Base-by-base conservation (phyloP, 1,139 yeast genomes). In the Tardiomyces blankii region DNA sequence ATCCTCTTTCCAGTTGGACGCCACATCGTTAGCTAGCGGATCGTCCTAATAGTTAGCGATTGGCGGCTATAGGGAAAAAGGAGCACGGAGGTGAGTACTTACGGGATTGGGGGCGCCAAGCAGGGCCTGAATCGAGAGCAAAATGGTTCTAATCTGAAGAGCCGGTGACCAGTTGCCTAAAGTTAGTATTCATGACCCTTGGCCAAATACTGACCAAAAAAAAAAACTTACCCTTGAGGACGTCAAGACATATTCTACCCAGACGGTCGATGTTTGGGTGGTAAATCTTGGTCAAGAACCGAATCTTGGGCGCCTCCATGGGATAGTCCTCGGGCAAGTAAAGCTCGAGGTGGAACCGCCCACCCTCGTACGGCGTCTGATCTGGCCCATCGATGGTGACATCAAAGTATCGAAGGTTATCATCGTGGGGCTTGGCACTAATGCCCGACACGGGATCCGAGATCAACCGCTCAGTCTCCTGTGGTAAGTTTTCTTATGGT, bases 401-500 rank as follows among this genome's bases (percentile, higher is more conserved):
- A 54, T 87, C 87, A 60, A 91, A 91, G 63, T 91, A 87, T 54
- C 98, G 77, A 56, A 91, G 72, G 64, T 91, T 91, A 52, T 88
- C 96, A 49, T 89, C 97, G 53, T 85, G 93, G 5, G 98, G 98
- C 41, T 70, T 76, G 1, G 98, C 98, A 1, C 82, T 75, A 59
- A 91, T 93, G 1, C 98, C 98, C 1, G 96, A 95, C 1, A 91
- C 97, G 0, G 98, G 98, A 58, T 93, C 98, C 38, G 89, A 80
- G 38, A 83, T 83, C 42, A 91, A 71, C 54, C 96, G 73, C 63
- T 91, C 96, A 8, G 97, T 89, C 68, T 93, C 98, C 80, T 88
- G 25, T 18, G 45, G 40, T 39, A 32, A 18, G 19, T 4, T 14
- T 32, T 5, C 6, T n/a, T n/a, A n/a, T n/a, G 8, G 35, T 32